Conservation (phyloP, 192 early-diverging fungal species). For the Coemansia reversa region DNA sequence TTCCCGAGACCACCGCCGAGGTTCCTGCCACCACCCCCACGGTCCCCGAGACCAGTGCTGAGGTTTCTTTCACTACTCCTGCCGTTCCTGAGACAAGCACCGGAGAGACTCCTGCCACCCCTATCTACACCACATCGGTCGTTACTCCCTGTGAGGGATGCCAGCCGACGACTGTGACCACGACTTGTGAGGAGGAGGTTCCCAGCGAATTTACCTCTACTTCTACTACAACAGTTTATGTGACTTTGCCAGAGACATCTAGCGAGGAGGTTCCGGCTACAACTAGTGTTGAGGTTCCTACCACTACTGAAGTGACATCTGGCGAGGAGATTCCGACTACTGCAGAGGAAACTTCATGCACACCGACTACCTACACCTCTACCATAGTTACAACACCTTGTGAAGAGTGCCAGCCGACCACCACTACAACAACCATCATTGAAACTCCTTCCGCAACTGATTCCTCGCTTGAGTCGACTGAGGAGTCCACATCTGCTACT, state of each 20-base stretch:
- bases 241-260: constrained; percentile 17
- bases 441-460: constrained; percentile 7
- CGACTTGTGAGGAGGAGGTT: background rate
- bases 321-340: constrained; percentile 9
- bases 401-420: constrained; percentile 24
- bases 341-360: constrained; percentile 18
- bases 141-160: no score
- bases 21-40: background rate
- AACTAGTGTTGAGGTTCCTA: background rate
- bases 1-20: background rate
- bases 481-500: constrained; percentile 6
- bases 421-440: constrained; percentile 14
- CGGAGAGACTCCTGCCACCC: no score
- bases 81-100: no score
- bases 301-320: no score
- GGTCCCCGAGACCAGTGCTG: constrained; percentile 7
- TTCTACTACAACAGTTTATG: constrained; percentile 18
- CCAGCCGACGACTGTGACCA: background rate
- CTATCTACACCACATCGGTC: no score
- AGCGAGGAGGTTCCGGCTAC: no score
- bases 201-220: constrained; percentile 4
- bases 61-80: background rate
- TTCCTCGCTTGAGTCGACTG: constrained; percentile 4
- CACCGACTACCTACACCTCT: constrained; percentile 24
- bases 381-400: constrained; percentile 20